These are phyloP conservation scores for Kwoniella pini DNA, from an alignment of 768 basidiomycete species.

Conservation along the genomic window DNA sequence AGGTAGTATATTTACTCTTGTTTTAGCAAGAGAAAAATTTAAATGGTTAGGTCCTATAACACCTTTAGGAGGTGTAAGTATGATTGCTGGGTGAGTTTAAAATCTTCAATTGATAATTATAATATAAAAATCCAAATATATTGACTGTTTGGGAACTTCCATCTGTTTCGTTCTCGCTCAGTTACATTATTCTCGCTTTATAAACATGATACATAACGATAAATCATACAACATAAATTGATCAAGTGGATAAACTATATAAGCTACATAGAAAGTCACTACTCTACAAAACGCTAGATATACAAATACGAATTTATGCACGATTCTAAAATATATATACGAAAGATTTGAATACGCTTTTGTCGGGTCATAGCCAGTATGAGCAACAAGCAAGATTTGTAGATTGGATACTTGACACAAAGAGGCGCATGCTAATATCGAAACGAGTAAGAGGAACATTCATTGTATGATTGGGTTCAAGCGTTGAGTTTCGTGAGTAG, in stretches of 20 bases:
- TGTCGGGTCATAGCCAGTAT: not conserved
- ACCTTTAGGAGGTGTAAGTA: constrained; percentile 46
- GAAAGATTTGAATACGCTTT: not conserved
- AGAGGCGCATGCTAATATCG: too few relatives aligned
- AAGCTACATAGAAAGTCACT: constrained; percentile 12
- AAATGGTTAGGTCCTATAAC: constrained; percentile 49
- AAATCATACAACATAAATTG: not conserved
- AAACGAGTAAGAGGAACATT: too few relatives aligned
- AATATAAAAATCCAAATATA: not conserved
- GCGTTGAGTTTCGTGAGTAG: too few relatives aligned
- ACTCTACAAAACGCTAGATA: constrained; percentile 10
- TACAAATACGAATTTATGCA: not conserved
- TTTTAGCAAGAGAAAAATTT: constrained; percentile 43
- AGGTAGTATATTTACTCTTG: constrained; percentile 50
- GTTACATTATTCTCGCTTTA: constrained; percentile 24
- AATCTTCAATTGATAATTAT: not conserved
- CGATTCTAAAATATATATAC: not conserved
- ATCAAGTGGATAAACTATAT: not conserved
- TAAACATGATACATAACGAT: constrained; percentile 5
- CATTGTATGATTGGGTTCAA: too few relatives aligned
- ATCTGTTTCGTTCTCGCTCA: not conserved
- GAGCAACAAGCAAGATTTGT: too few relatives aligned
- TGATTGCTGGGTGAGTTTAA: constrained; percentile 54
- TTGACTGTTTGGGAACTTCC: too few relatives aligned
- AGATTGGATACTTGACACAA: too few relatives aligned